Conservation (phyloP, 495 filamentous ascomycete species). For the Neurospora sp. region DNA sequence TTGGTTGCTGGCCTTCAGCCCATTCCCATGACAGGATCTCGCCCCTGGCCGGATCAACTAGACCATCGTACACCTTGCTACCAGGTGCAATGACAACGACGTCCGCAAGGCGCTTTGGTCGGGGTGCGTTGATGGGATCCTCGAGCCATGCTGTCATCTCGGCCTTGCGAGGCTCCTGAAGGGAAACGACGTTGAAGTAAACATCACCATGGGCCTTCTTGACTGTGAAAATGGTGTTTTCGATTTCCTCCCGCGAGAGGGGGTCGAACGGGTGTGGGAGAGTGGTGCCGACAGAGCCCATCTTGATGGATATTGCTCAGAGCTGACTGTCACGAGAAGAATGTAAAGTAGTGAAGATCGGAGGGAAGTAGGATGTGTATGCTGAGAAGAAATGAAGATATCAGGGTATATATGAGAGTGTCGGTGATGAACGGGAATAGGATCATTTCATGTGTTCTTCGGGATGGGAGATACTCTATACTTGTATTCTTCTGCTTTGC, state of each 20-base stretch:
- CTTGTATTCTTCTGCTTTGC: neutral
- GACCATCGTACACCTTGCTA: conserved; percentile 74
- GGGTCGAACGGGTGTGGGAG: conserved; percentile 75
- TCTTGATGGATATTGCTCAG: conserved; percentile 3
- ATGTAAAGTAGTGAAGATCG: neutral
- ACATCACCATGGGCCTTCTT: conserved; percentile 60
- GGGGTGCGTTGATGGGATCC: conserved; percentile 46
- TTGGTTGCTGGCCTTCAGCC: conserved; percentile 72
- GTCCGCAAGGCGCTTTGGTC: conserved; percentile 69
- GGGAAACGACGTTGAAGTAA: conserved; percentile 81
- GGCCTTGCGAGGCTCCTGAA: conserved; percentile 78
- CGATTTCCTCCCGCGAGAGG: conserved; percentile 67
- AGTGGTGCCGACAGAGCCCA: conserved; percentile 11
- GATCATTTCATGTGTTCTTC: neutral
- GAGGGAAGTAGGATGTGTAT: neutral
- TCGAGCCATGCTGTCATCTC: conserved; percentile 79
- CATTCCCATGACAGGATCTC: conserved; percentile 69
- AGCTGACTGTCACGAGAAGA: neutral
- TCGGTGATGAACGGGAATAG: neutral
- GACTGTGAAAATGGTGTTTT: conserved; percentile 57
- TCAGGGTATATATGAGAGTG: neutral
- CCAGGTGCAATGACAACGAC: conserved; percentile 76
- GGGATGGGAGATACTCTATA: neutral
- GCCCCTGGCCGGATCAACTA: conserved; percentile 64
- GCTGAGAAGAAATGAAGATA: neutral